Percentiles rank a stretch among this genome's conserved stretches.
phyloP scores from a whole-genome alignment of 768 basidiomycete genomes.

The Dioszegia crocea region DNA sequence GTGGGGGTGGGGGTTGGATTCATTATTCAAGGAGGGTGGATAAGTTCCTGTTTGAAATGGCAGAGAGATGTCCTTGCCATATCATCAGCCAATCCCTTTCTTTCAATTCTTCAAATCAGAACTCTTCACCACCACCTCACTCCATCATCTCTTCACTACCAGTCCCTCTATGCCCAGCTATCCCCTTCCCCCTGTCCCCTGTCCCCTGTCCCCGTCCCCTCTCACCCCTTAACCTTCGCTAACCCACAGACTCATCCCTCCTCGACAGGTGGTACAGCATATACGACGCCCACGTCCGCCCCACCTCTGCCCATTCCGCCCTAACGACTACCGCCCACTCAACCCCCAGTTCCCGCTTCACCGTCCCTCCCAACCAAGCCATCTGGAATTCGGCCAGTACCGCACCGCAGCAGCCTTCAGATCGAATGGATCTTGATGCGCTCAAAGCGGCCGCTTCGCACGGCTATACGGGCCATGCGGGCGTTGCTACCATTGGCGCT shows the following conservation, averaged over 20 bases:
- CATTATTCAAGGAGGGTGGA: too few relatives aligned
- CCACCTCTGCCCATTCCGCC: conserved; percentile 51
- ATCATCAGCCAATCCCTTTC: not conserved
- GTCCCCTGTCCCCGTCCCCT: too few relatives aligned
- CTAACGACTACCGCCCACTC: conserved; percentile 3
- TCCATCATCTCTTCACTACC: too few relatives aligned
- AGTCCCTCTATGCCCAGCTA: too few relatives aligned
- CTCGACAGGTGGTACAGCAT: conserved; percentile 86
- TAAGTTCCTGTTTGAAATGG: too few relatives aligned
- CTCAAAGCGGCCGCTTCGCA: conserved; percentile 51
- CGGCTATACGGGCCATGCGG: too few relatives aligned
- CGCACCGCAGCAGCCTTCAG: conserved; percentile 34
- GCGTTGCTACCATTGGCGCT: conserved; percentile 61
- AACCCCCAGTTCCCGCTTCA: conserved; percentile 52
- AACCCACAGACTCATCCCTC: conserved; percentile 55
- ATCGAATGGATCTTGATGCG: conserved; percentile 60
- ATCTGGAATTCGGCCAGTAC: conserved; percentile 61
- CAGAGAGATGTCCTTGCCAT: too few relatives aligned
- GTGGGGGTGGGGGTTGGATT: too few relatives aligned
- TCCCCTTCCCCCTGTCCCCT: too few relatives aligned
- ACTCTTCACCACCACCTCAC: not conserved
- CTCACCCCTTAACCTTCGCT: too few relatives aligned
- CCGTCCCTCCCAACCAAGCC: conserved; percentile 64
- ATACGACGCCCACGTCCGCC: conserved; percentile 82
- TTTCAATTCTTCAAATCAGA: not conserved